Evolutionary conservation across 176 grass and related monocot genomes (phyloP).

Genomic region (Juncus effusus): DNA sequence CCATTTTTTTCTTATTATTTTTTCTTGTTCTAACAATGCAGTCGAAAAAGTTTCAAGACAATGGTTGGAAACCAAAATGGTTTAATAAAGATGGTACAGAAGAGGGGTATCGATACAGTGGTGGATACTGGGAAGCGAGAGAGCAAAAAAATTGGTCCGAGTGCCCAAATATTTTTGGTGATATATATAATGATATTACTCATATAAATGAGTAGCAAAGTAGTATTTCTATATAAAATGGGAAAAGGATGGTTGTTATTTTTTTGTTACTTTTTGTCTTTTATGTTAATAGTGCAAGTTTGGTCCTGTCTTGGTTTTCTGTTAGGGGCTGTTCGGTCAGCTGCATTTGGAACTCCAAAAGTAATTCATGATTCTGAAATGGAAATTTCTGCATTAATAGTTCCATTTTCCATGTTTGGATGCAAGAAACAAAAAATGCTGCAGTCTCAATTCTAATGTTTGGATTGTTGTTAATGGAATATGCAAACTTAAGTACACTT

Average conservation of each 20-base stretch:
- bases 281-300: too few relatives aligned
- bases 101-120: constrained; percentile 40
- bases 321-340: too few relatives aligned
- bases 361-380: too few relatives aligned
- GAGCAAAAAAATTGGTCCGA: constrained; percentile 41
- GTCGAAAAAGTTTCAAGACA: constrained; percentile 64
- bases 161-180: constrained; percentile 54
- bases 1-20: background rate
- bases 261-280: too few relatives aligned
- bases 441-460: too few relatives aligned
- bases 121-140: constrained; percentile 76
- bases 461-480: too few relatives aligned
- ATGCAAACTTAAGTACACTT: too few relatives aligned
- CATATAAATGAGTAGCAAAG: background rate
- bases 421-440: too few relatives aligned
- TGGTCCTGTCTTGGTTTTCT: too few relatives aligned
- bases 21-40: constrained; percentile 7
- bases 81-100: constrained; percentile 39
- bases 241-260: background rate
- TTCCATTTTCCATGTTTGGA: too few relatives aligned
- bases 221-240: background rate
- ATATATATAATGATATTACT: constrained; percentile 22
- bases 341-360: too few relatives aligned
- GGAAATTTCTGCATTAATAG: too few relatives aligned
- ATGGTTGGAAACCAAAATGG: constrained; percentile 74